These are phyloP conservation scores for Trichoderma atrobrunneum DNA, from an alignment of 2,329 filamentous ascomycete species.

Conservation along the genomic window DNA sequence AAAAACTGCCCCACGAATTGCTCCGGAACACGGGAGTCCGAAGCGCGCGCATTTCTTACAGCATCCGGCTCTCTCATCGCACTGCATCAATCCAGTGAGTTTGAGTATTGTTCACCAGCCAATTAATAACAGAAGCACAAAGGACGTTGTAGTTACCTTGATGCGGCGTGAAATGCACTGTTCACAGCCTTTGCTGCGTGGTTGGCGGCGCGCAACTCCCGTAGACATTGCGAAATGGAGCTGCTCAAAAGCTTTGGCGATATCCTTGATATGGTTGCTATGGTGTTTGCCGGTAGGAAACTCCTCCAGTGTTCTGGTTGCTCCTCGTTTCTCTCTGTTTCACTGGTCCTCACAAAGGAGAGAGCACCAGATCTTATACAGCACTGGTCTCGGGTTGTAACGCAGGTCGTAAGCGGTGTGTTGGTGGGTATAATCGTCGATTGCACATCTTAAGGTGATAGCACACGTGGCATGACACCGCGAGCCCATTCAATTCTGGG, in stretches of 20 bases:
- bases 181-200: conserved; percentile 14
- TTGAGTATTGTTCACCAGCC: background rate
- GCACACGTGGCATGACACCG: background rate
- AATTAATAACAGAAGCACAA: background rate
- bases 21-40: background rate
- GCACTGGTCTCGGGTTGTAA: background rate
- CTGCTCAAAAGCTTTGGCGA: background rate
- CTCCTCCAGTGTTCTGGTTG: background rate
- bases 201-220: background rate
- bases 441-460: background rate
- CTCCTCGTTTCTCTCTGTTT: background rate
- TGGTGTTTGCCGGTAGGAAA: background rate
- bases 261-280: background rate
- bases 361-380: background rate
- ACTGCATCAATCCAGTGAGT: background rate
- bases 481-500: background rate
- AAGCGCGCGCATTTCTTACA: conserved; percentile 11
- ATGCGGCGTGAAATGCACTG: conserved; percentile 9
- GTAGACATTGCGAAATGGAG: background rate
- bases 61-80: conserved; percentile 10
- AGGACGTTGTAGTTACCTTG: background rate
- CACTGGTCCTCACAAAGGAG: background rate
- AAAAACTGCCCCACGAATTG: conserved; percentile 1
- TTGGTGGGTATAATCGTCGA: background rate
- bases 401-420: background rate